Percentiles rank a stretch among this genome's conserved stretches.
Conservation (phyloP, 2,329 filamentous ascomycete species). For the Camillea tinctor region DNA sequence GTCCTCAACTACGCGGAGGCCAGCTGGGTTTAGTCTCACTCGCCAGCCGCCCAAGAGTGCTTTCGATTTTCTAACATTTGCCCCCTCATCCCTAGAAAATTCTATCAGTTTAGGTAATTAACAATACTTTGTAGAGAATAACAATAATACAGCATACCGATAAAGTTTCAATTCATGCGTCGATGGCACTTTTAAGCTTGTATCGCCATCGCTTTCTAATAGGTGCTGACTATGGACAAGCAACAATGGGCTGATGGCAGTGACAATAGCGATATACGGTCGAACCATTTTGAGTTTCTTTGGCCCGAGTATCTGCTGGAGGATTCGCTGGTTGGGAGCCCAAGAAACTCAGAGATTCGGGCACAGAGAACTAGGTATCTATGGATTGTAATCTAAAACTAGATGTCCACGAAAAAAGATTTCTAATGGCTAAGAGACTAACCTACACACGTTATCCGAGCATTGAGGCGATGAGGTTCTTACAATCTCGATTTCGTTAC, state of each 20-base stretch:
- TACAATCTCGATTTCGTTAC: not conserved
- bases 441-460: too few species aligned
- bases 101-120: not conserved
- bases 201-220: not conserved
- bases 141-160: too few species aligned
- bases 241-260: too few species aligned
- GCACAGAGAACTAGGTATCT: not conserved
- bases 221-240: too few species aligned
- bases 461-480: not conserved
- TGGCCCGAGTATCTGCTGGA: not conserved
- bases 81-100: not conserved
- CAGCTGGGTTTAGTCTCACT: constrained; percentile 3
- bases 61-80: not conserved
- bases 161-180: not conserved
- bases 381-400: not conserved
- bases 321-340: not conserved
- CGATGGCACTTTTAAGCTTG: not conserved
- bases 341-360: not conserved
- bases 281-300: not conserved
- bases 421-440: not conserved
- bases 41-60: not conserved
- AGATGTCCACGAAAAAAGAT: not conserved
- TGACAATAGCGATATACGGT: too few species aligned
- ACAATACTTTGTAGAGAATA: too few species aligned
- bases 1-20: not conserved